Evolutionary conservation across 305 asterid species (phyloP).

Genomic region (Fraxinus sp.): DNA sequence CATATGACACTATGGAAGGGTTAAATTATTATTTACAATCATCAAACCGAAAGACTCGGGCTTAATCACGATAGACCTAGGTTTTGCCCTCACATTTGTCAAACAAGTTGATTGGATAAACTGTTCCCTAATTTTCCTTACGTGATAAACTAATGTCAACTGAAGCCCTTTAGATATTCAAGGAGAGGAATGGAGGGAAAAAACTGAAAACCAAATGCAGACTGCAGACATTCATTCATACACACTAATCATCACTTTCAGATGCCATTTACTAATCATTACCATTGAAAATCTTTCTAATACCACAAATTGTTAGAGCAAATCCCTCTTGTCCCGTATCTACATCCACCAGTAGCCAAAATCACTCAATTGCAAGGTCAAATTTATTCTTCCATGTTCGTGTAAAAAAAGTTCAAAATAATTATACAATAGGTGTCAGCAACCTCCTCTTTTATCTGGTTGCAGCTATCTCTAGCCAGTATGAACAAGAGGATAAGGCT

Average conservation of each 20-base stretch:
- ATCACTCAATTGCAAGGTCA: background rate
- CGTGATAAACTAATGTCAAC: slow-evolving; percentile 8
- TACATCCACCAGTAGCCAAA: background rate
- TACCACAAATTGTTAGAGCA: background rate
- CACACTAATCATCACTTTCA: background rate
- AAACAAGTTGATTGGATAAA: background rate
- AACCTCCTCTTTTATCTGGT: background rate
- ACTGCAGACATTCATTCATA: background rate
- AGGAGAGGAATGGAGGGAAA: background rate
- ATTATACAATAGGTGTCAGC: background rate
- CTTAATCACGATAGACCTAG: background rate
- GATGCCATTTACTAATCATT: background rate
- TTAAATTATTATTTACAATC: background rate
- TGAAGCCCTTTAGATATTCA: background rate
- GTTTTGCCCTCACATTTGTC: background rate
- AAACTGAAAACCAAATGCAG: background rate
- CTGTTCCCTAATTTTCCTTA: background rate
- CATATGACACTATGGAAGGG: background rate
- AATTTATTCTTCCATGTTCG: background rate
- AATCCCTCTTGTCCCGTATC: background rate
- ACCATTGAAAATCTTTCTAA: background rate
- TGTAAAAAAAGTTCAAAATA: background rate
- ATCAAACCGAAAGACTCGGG: background rate
- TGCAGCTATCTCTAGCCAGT: background rate
- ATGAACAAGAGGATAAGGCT: background rate